These are phyloP conservation scores for Mimosa pudica DNA, from an alignment of 306 rosid species.

Conservation along the genomic window DNA sequence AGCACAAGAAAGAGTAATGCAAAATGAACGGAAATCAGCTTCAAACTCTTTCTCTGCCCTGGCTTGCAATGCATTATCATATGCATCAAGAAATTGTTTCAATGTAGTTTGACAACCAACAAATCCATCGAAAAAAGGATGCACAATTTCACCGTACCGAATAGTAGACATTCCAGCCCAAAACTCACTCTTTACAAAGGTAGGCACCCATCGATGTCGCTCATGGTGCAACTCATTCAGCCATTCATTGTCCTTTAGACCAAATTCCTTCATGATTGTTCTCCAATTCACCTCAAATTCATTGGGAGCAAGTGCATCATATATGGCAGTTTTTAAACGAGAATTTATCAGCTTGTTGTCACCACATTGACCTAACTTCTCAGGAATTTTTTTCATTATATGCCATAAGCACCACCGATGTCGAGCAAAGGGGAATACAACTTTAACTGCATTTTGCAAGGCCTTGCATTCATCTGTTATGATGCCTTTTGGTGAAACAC, in stretches of 20 bases:
- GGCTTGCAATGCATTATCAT: slow-evolving; percentile 38
- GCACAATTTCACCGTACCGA: neutral
- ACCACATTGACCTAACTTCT: slow-evolving; percentile 13
- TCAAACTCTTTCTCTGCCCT: slow-evolving; percentile 37
- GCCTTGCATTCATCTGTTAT: slow-evolving; percentile 40
- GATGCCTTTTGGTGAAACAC: slow-evolving; percentile 36
- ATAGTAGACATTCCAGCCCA: slow-evolving; percentile 38
- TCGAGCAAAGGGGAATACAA: slow-evolving; percentile 30
- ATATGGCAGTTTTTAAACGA: slow-evolving; percentile 30
- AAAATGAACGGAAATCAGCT: slow-evolving; percentile 37
- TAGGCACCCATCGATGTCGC: slow-evolving; percentile 35
- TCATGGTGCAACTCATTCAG: slow-evolving; percentile 35
- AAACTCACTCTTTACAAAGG: slow-evolving; percentile 35
- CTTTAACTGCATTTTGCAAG: slow-evolving; percentile 33
- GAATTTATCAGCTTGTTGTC: slow-evolving; percentile 14
- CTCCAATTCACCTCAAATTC: slow-evolving; percentile 41
- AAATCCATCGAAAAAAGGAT: slow-evolving; percentile 37
- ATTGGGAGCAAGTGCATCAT: slow-evolving; percentile 23
- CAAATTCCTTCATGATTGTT: slow-evolving; percentile 35
- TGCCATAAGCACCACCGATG: slow-evolving; percentile 37
- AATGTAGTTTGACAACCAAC: slow-evolving; percentile 30
- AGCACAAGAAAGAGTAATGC: slow-evolving; percentile 28
- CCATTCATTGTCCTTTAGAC: slow-evolving; percentile 30
- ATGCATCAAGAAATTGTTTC: slow-evolving; percentile 41
- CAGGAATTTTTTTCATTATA: slow-evolving; percentile 40